Base-by-base conservation (phyloP, 176 grass and related monocot species). In the Pontederia paniculata region DNA sequence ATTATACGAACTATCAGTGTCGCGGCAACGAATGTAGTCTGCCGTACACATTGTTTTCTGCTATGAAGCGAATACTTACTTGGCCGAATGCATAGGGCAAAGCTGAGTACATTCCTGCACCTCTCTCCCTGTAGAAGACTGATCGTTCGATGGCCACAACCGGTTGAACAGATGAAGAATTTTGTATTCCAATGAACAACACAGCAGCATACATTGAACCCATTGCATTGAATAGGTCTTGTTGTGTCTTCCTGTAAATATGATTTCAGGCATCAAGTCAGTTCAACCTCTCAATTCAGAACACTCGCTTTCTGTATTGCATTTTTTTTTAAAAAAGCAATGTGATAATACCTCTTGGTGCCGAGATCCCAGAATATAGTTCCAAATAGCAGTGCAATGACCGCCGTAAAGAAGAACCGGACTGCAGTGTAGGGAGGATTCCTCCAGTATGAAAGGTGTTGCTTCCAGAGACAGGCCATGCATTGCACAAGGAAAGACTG, bases 51-150 rank as follows among this genome's bases (percentile, higher is more conserved):
- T 6, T 5, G 3, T 37, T 37, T 37, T 37, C 7, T 22, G 66
- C 17, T 19, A 4, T 54, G 42, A n/a, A 42, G 10, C 25, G 43
- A 60, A 13, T 50, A 77, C 49, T 72, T 81, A 94, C 83, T 74
- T 88, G 88, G 62, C 78, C 88, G 76, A 88, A 94, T 70, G 88
- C 88, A 88, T 94, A 94, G 16, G 88, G 83, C 13, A 94, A 84
- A 76, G 88, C 83, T 28, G 88, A 94, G 76, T 94, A 94, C 88
- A 94, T 94, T 54, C 88, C 88, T 1, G 88, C 88, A 52, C 84
- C 81, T 60, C 73, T 81, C 76, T 95, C 89, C 78, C 89, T 78
- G 48, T 95, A 95, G 68, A 88, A 95, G 48, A 95, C 84, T 47
- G 78, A 88, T 77, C 84, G 71, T 52, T 95, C 89, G 18, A 95